Percentiles rank a stretch among this genome's conserved stretches.
These are phyloP conservation scores for Fusarium multiceps DNA, from an alignment of 2,329 filamentous ascomycete species.

Conservation along the genomic window DNA sequence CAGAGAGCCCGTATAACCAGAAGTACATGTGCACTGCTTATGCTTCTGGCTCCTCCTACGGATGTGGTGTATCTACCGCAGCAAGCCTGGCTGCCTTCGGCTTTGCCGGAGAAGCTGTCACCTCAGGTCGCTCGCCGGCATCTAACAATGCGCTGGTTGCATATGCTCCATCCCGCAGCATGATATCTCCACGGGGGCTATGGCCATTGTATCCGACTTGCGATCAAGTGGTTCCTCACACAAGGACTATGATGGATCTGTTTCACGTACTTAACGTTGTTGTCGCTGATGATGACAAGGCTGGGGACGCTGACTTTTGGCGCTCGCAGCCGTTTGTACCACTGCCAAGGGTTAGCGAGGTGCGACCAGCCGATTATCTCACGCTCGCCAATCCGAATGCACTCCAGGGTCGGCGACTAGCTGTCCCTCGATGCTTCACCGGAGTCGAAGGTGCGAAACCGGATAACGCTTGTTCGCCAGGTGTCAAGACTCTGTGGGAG, in stretches of 20 bases:
- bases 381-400: not conserved
- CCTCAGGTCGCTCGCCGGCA: constrained; percentile 66
- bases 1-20: constrained; percentile 66
- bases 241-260: constrained; percentile 62
- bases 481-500: not conserved
- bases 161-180: constrained; percentile 65
- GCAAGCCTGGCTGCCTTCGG: constrained; percentile 64
- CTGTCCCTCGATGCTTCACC: not conserved
- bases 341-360: constrained; percentile 50
- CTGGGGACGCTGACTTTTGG: constrained; percentile 61
- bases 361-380: constrained; percentile 32
- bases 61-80: constrained; percentile 62
- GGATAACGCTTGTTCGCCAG: not conserved
- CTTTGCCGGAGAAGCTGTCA: constrained; percentile 66
- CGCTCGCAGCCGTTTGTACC: constrained; percentile 59
- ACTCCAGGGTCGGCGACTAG: not conserved
- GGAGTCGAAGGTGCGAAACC: not conserved
- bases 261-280: constrained; percentile 62
- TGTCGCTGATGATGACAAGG: constrained; percentile 53
- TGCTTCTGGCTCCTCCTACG: constrained; percentile 68
- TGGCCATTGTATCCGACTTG: constrained; percentile 68
- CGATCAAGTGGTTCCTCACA: constrained; percentile 65
- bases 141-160: constrained; percentile 67
- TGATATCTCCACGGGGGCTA: constrained; percentile 62
- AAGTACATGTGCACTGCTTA: constrained; percentile 65